These are phyloP conservation scores for Eryngium alpinum DNA, from an alignment of 140 eudicot genomes.

Conservation along the genomic window DNA sequence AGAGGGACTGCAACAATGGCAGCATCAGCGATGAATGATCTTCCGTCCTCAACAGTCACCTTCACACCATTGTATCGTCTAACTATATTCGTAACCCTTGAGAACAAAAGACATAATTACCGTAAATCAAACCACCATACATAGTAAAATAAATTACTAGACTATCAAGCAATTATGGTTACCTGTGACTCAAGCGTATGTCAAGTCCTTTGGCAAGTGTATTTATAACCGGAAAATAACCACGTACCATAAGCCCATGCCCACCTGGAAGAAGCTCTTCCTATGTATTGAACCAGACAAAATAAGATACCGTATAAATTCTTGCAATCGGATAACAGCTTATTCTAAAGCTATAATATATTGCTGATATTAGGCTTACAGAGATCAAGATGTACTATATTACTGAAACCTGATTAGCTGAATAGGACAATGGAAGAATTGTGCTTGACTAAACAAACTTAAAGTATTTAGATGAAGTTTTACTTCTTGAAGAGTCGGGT, in stretches of 20 bases:
- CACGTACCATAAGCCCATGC: conserved; percentile 98
- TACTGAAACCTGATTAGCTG: neutral
- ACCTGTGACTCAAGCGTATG: conserved; percentile 85
- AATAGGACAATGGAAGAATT: neutral
- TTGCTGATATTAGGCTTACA: neutral
- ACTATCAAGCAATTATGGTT: neutral
- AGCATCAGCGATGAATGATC: conserved; percentile 78
- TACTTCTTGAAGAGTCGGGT: neutral
- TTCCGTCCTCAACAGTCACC: conserved; percentile 70
- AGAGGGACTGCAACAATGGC: conserved; percentile 83
- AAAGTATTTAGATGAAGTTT: conserved; percentile 4
- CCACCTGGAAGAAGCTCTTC: conserved; percentile 98
- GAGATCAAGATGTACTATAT: neutral
- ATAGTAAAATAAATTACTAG: neutral
- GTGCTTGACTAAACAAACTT: neutral
- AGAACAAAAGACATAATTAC: neutral
- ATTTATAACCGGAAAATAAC: conserved; percentile 85
- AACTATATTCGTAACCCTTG: conserved; percentile 61
- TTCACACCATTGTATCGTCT: conserved; percentile 67
- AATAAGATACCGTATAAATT: neutral
- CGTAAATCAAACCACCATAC: neutral
- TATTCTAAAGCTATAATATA: neutral
- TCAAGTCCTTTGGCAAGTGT: conserved; percentile 96
- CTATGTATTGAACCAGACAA: conserved; percentile 27
- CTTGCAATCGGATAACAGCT: neutral